Evolutionary conservation across 441 rosid species (phyloP), one percentile per base, ranked within the genome.

Genomic region (Metrosideros polymorpha): DNA sequence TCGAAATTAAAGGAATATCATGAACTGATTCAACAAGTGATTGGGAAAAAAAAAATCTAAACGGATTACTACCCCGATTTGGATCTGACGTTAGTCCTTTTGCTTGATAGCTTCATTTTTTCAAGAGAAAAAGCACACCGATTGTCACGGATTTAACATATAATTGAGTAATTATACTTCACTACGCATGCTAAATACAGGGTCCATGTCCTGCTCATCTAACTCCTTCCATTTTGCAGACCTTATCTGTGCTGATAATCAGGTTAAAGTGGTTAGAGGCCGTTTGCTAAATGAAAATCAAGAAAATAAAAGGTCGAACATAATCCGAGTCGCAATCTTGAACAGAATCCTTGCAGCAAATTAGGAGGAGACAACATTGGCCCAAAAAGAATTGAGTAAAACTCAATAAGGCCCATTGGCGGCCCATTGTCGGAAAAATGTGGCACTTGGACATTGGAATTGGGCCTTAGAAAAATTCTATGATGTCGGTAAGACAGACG

Each of bases 71-170:
- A 55, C 7, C 63, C 63, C 17, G 29, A 0, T 6, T 13, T 56
- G 32, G 30, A 56, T 56, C 1, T 0, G 0, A 7, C 0, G 3
- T 15, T 1, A 56, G 15, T 0, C 63, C 63, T 56, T 56, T 55
- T 55, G 49, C 59, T 55, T 25, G 10, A 25, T 6, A 27, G 63
- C 59, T 55, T 55, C 49, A 45, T 45, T 45, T 45, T 45, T 45
- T 45, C 10, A 45, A 45, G 52, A 59, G 66, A n/a, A 59, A 59
- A 59, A 30, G 66, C 35, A 57, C 6, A 4, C 19, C 9, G 9
- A 6, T n/a, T 6, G 12, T 59, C 35, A 14, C 0, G 2, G 66
- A 59, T 59, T 59, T 59, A 59, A 29, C 66, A 59, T 57, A n/a
- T 12, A 14, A 6, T n/a, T 57, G 66, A 35, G 35, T 57, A 57